Evolutionary conservation across 2,329 filamentous ascomycete genomes (phyloP).

Genomic region (Didymella keratinophila): DNA sequence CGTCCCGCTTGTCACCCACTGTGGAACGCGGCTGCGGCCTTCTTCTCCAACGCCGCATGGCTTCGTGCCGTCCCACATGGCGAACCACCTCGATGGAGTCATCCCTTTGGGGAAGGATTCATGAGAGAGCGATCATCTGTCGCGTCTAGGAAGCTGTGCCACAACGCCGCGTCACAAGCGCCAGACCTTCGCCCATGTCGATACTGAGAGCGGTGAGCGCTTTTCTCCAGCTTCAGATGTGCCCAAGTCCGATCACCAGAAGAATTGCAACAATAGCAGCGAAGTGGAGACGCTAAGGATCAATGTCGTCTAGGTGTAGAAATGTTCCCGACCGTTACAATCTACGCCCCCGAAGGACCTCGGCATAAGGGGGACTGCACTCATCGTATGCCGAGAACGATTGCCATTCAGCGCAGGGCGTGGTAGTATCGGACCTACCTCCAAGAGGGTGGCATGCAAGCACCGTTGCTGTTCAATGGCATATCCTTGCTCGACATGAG

Average conservation of each 20-base stretch:
- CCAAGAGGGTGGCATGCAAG: neutral
- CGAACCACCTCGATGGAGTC: neutral
- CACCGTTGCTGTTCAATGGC: neutral
- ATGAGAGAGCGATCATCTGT: neutral
- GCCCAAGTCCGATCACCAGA: neutral
- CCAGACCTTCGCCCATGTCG: neutral
- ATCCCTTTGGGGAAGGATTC: neutral
- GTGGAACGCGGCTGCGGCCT: conserved; percentile 10
- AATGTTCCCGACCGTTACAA: conserved; percentile 1
- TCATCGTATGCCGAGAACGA: neutral
- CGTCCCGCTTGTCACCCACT: conserved; percentile 5
- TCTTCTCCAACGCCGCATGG: conserved; percentile 3
- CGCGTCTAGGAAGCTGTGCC: neutral
- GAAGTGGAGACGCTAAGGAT: neutral
- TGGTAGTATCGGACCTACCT: neutral
- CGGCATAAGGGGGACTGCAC: neutral
- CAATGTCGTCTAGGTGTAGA: neutral
- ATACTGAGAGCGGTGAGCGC: neutral
- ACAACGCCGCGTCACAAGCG: neutral
- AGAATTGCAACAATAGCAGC: neutral
- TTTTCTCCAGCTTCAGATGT: neutral
- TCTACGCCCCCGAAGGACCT: neutral
- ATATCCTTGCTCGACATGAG: neutral
- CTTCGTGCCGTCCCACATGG: conserved; percentile 12
- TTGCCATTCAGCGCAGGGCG: neutral